These are phyloP conservation scores for Flaveria bidentis DNA, from an alignment of 129 eudicot genomes.

Conservation along the genomic window DNA sequence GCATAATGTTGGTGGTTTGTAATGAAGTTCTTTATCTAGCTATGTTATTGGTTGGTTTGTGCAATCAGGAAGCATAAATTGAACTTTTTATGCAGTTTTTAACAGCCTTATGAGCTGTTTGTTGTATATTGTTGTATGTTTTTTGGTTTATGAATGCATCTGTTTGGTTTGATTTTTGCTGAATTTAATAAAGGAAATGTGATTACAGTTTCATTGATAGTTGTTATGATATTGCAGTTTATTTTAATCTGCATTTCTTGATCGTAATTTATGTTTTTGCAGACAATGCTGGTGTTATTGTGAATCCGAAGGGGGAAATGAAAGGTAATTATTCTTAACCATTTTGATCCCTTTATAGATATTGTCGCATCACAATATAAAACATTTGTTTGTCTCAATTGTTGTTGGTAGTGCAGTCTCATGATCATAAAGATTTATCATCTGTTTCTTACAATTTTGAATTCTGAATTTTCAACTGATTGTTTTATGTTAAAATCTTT, in stretches of 20 bases:
- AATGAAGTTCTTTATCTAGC: no score
- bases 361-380: no score
- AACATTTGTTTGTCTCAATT: no score
- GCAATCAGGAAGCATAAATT: no score
- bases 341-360: not conserved
- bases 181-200: not conserved
- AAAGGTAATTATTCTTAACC: slow-evolving; percentile 12
- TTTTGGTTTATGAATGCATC: no score
- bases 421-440: not conserved
- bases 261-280: not conserved
- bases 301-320: slow-evolving; percentile 63
- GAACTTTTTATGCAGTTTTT: no score
- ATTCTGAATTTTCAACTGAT: not conserved
- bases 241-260: not conserved
- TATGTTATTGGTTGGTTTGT: no score
- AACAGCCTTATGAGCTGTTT: no score
- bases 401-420: not conserved
- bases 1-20: no score
- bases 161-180: not conserved
- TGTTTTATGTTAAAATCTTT: no score
- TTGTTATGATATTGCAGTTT: no score
- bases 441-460: not conserved
- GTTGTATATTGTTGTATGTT: no score
- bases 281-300: slow-evolving; percentile 69
- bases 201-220: not conserved